Conservation (phyloP, 257 asterid species). For the Galeopsis tetrahit region DNA sequence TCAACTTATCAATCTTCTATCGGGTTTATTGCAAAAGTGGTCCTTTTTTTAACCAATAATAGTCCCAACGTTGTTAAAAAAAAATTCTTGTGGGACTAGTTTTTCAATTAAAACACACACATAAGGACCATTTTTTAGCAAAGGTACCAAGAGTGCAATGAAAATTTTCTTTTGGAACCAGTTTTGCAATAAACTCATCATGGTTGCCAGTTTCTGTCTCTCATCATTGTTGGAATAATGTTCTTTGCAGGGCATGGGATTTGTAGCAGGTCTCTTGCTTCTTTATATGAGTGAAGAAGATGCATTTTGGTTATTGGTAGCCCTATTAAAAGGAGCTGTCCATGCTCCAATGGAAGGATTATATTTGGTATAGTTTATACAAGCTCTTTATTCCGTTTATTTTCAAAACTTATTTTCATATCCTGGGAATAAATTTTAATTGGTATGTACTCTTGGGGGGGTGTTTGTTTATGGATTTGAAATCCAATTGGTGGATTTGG, state of each 20-base stretch:
- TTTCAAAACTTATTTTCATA: background rate
- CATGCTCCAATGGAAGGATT: slow-evolving; percentile 99
- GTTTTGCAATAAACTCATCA: too few relatives aligned
- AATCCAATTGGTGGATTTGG: too few relatives aligned
- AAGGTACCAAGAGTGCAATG: too few relatives aligned
- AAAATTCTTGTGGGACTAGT: too few relatives aligned
- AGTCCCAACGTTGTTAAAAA: too few relatives aligned
- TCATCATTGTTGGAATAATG: slow-evolving; percentile 30
- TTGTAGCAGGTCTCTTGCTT: slow-evolving; percentile 93
- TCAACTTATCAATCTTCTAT: slow-evolving; percentile 22
- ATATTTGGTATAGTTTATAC: slow-evolving; percentile 68
- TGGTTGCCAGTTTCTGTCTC: slow-evolving; percentile 21
- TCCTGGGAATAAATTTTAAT: slow-evolving; percentile 11
- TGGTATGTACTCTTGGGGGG: background rate
- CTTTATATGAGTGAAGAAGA: slow-evolving; percentile 99
- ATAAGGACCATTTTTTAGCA: too few relatives aligned
- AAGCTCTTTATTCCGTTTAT: background rate
- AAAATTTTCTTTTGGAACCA: too few relatives aligned
- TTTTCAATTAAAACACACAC: too few relatives aligned
- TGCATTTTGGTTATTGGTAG: slow-evolving; percentile 99
- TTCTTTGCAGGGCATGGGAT: slow-evolving; percentile 96
- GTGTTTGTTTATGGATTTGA: too few relatives aligned
- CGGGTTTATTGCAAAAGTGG: too few relatives aligned
- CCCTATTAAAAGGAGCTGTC: slow-evolving; percentile 97
- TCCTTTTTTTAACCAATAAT: too few relatives aligned